Conservation (phyloP, 2,329 filamentous ascomycete genomes). For the Dothideomycetes sp. region DNA sequence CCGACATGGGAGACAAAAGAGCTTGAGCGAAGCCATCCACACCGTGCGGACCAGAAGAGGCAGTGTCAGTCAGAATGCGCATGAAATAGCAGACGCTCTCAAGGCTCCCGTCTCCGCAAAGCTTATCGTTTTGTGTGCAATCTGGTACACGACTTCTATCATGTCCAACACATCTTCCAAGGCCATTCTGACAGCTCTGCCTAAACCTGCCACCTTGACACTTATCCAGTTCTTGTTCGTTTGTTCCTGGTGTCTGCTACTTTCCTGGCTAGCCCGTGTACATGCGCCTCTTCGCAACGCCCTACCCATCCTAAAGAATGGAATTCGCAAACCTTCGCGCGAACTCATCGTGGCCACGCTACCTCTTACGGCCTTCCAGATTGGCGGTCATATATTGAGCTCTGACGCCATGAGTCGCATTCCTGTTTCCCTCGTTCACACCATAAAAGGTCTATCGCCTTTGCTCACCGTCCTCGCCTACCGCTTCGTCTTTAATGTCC, state of each 20-base stretch:
- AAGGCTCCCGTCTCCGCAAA: conserved; percentile 81
- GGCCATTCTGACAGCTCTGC: conserved; percentile 84
- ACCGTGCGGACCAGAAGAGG: conserved; percentile 71
- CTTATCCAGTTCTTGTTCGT: conserved; percentile 92
- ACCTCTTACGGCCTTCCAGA: conserved; percentile 87
- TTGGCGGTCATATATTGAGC: conserved; percentile 85
- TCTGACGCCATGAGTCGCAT: conserved; percentile 92
- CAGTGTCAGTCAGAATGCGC: conserved; percentile 85
- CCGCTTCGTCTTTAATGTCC: conserved; percentile 77
- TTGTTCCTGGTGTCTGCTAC: conserved; percentile 72
- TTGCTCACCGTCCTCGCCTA: conserved; percentile 94
- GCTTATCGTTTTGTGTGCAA: conserved; percentile 78
- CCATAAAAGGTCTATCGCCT: conserved; percentile 94
- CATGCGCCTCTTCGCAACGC: conserved; percentile 62
- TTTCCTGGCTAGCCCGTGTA: conserved; percentile 63
- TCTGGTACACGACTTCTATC: conserved; percentile 94
- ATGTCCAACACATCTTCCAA: conserved; percentile 97
- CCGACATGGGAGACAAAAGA: conserved; percentile 68
- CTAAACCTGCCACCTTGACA: conserved; percentile 84
- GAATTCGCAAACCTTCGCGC: conserved; percentile 68
- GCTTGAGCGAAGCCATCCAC: conserved; percentile 76
- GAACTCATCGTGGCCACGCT: conserved; percentile 80
- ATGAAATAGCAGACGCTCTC: conserved; percentile 84
- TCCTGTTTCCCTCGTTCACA: conserved; percentile 93
- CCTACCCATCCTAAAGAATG: conserved; percentile 72